Percentiles rank a stretch among this genome's conserved stretches.
phyloP scores from a whole-genome alignment of 129 eudicot species.

The Artemisia argyi region DNA sequence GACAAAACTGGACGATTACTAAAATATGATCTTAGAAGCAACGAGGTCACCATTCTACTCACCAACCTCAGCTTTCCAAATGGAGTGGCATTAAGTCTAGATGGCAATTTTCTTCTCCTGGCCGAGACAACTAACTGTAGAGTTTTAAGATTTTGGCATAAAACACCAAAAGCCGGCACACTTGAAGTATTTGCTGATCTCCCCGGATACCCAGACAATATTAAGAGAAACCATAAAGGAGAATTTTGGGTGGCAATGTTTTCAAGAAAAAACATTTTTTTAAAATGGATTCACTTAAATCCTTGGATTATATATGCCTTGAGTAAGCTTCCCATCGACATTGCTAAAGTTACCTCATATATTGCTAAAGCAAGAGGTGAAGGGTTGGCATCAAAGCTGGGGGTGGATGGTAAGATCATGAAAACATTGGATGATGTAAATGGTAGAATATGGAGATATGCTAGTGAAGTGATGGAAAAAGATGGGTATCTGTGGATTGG shows the following conservation, averaged over 20 bases:
- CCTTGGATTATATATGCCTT: conserved; percentile 38
- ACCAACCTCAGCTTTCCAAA: conserved; percentile 71
- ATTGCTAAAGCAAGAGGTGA: conserved; percentile 32
- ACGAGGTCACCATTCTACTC: conserved; percentile 46
- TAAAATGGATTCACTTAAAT: conserved; percentile 39
- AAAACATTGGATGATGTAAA: conserved; percentile 49
- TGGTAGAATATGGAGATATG: conserved; percentile 57
- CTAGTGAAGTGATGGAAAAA: conserved; percentile 61
- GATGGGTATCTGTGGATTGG: conserved; percentile 76
- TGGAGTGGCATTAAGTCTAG: conserved; percentile 77
- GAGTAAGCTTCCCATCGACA: conserved; percentile 34
- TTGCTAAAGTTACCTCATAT: conserved; percentile 28
- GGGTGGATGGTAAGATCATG: conserved; percentile 55
- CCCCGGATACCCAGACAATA: conserved; percentile 77
- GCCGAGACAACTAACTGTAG: conserved; percentile 61
- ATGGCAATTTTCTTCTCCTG: conserved; percentile 60
- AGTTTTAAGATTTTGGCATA: conserved; percentile 66
- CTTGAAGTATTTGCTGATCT: conserved; percentile 52
- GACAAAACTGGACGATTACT: conserved; percentile 79
- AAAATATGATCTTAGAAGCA: conserved; percentile 52
- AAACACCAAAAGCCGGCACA: conserved; percentile 47
- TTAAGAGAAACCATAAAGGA: conserved; percentile 51
- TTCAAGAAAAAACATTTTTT: conserved; percentile 35
- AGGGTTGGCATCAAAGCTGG: conserved; percentile 64
- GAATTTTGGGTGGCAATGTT: conserved; percentile 72